Conservation (phyloP, 2,329 filamentous ascomycete genomes). For the Colletotrichum gigasporum region DNA sequence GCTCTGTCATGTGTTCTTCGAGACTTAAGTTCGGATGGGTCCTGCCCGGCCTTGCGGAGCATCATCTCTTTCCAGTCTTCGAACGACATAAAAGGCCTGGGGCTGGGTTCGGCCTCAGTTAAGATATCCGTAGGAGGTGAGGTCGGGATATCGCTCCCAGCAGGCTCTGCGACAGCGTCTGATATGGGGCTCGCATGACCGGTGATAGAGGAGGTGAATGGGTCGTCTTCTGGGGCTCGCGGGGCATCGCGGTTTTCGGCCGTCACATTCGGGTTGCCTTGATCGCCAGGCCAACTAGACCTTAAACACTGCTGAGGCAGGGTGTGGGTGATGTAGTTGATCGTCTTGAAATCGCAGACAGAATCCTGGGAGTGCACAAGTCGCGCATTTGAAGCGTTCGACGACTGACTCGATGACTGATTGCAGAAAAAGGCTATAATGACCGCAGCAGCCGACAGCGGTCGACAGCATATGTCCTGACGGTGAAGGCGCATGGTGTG, state of each 20-base stretch:
- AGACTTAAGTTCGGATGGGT: conserved; percentile 65
- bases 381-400: background rate
- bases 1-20: conserved; percentile 63
- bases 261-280: background rate
- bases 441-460: too few species aligned
- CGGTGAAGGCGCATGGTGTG: too few species aligned
- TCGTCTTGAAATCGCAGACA: conserved; percentile 67
- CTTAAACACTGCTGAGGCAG: conserved; percentile 80
- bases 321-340: conserved; percentile 85
- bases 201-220: background rate
- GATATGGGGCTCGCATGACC: conserved; percentile 28
- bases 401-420: background rate
- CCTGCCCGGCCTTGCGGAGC: conserved; percentile 83
- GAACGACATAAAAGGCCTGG: conserved; percentile 86
- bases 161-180: background rate
- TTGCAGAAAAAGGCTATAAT: background rate
- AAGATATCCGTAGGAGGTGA: background rate
- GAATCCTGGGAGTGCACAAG: background rate
- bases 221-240: background rate
- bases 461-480: too few species aligned
- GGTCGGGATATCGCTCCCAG: background rate
- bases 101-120: conserved; percentile 28
- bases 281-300: conserved; percentile 61
- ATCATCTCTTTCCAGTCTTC: conserved; percentile 99
- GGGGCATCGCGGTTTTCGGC: conserved; percentile 29